Evolutionary conservation across 2,329 filamentous ascomycete genomes (phyloP).

Genomic region (Aspergillus fischeri): DNA sequence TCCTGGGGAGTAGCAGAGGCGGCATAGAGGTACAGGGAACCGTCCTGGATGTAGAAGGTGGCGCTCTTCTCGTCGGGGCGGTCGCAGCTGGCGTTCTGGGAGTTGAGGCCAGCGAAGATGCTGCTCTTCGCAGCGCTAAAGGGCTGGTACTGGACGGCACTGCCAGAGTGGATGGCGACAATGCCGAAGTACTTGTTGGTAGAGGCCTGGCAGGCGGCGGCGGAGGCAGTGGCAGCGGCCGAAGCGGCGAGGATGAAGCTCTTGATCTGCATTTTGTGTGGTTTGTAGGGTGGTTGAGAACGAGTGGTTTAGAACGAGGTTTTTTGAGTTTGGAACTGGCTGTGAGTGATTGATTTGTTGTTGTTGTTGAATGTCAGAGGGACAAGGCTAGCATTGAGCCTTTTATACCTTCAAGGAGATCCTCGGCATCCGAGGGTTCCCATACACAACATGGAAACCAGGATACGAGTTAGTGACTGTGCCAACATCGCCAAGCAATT

Average conservation of each 20-base stretch:
- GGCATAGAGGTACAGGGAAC: constrained; percentile 49
- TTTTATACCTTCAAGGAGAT: neutral
- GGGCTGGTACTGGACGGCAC: constrained; percentile 44
- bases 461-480: neutral
- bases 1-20: constrained; percentile 44
- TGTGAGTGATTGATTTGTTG: neutral
- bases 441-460: neutral
- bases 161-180: constrained; percentile 49
- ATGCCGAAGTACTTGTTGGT: constrained; percentile 40
- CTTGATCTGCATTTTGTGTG: constrained; percentile 27
- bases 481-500: neutral
- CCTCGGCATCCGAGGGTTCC: neutral
- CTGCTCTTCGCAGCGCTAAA: constrained; percentile 45
- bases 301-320: too few relatives aligned
- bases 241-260: constrained; percentile 25
- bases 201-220: constrained; percentile 10
- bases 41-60: constrained; percentile 49
- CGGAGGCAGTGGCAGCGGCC: constrained; percentile 26
- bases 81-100: constrained; percentile 49
- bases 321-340: neutral
- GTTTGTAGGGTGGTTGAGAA: neutral
- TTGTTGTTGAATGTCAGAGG: neutral
- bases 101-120: constrained; percentile 43
- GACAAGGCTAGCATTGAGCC: neutral
- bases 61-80: constrained; percentile 38